Evolutionary conservation across 805 yeast genomes (phyloP), one percentile per base, ranked within the genome.

Genomic region (Starmerella tilneyi): DNA sequence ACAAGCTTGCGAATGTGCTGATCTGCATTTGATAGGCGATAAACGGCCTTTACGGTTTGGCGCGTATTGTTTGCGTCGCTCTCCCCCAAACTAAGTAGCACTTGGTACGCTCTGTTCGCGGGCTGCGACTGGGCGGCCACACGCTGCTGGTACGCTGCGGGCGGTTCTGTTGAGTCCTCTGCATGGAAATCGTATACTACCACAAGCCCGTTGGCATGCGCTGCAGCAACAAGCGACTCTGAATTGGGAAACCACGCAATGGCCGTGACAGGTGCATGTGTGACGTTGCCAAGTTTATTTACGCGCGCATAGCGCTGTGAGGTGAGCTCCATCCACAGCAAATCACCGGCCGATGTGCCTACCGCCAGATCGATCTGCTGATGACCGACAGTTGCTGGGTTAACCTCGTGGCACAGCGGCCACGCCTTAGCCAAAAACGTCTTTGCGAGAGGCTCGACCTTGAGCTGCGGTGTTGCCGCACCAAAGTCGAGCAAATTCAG

Each of bases 291-390:
- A 46, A 65, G 63, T 52, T 74, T 75, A 58, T 76, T 76, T 61
- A 75, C 62, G 33, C 79, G 66, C 21, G 72, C 58, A 58, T 73
- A 75, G 45, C 68, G 68, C 59, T 66, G 64, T 31, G 68, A 62
- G 22, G 66, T 60, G 9, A 79, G 72, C 51, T 79, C 81, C 28
- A 78, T 49, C 71, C 84, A 70, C 5, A 81, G 50, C 2, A 81
- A 59, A 53, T 78, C 84, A n/a, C 89, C 85, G 1, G 77, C 63
- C 16, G 79, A 73, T 50, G 77, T 72, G 1, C 89, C 92, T 16
- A 79, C 51, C 2, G 76, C 62, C 6, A 78, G 65, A 42, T 78
- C 78, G 7, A 81, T 46, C 35, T 61, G 62, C 26, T 53, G 53
- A 20, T 56, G 41, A 21, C 62, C 47, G 30, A 52, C 50, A 4